These are phyloP conservation scores for Sarocladium brachiariae DNA, from an alignment of 2,329 filamentous ascomycete species.

Conservation along the genomic window DNA sequence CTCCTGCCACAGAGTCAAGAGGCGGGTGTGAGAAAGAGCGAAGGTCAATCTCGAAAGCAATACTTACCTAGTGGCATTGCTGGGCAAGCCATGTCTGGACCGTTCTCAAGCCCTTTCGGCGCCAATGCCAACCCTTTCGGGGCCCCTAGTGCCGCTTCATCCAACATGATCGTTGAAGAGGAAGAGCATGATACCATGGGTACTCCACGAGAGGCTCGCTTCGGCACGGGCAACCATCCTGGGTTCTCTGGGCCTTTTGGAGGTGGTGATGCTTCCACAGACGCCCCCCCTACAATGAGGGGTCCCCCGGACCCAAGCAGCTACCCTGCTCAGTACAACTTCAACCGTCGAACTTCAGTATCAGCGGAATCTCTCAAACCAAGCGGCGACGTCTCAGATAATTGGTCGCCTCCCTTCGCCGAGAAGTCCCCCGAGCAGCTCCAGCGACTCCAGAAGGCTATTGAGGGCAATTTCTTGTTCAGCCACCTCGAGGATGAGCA, in stretches of 20 bases:
- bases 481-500: constrained; percentile 93
- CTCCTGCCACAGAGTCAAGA: no score
- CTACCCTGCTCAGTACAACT: constrained; percentile 89
- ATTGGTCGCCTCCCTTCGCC: constrained; percentile 83
- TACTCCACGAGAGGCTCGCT: constrained; percentile 63
- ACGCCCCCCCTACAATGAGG: constrained; percentile 39
- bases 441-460: constrained; percentile 68
- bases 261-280: constrained; percentile 38
- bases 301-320: constrained; percentile 53
- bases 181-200: constrained; percentile 72
- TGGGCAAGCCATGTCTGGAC: constrained; percentile 57
- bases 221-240: constrained; percentile 34
- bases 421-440: constrained; percentile 79
- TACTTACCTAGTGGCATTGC: neutral
- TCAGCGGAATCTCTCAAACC: constrained; percentile 96
- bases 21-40: no score
- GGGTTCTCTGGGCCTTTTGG: constrained; percentile 48
- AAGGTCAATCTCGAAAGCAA: no score
- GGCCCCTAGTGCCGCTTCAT: constrained; percentile 45
- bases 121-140: constrained; percentile 69
- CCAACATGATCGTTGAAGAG: constrained; percentile 55
- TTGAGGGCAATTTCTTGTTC: constrained; percentile 88
- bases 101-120: constrained; percentile 68
- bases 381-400: constrained; percentile 66
- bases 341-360: constrained; percentile 88